Base-by-base conservation (phyloP, 2,329 filamentous ascomycete genomes). In the Cercospora citrullina region DNA sequence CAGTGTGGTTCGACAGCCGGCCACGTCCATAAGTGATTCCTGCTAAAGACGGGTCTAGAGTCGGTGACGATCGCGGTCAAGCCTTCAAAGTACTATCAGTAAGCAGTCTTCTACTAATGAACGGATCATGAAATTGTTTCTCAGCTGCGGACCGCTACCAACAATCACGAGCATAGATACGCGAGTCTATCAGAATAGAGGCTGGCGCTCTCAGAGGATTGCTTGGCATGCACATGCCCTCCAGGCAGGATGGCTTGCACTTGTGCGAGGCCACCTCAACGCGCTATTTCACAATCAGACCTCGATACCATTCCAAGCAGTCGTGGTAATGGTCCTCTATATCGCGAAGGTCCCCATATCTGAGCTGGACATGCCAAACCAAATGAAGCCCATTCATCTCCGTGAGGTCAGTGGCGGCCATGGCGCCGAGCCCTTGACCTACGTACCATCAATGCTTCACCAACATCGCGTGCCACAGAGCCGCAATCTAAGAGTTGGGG, bases 391-490 rank as follows among this genome's bases (percentile, higher is more conserved):
- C 33, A 36, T 16, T 36, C 12, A 16, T 36, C 10, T 36, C 10
- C 16, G 42, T 48, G 42, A 48, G 42, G 42, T 48, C 42, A 57
- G 53, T 4, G 53, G 36, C 57, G 31, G 57, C 6, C 57, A 60
- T 31, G 57, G 57, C 57, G 57, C 57, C 57, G 57, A 60, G 57
- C 57, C 5, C 57, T 60, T 60, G 57, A 31, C 57, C 26, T 60
- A 60, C 57, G 57, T 60, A 60, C 30, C 0, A 7, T 2, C 16
- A 21, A 9, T 60, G 58, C 58, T 39, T 42, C n/a, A 60, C 9
- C 5, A 33, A 21, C 18, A 51, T 18, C 31, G 58, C n/a, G 28
- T 60, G 28, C 28, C 16, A 33, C 58, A 60, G 58, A 60, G 31
- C 31, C 58, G 16, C 58, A 60, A 33, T 36, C 16, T 16, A 16